Evolutionary conservation across 2,329 filamentous ascomycete species (phyloP).

Genomic region (Cytospora chrysosperma): DNA sequence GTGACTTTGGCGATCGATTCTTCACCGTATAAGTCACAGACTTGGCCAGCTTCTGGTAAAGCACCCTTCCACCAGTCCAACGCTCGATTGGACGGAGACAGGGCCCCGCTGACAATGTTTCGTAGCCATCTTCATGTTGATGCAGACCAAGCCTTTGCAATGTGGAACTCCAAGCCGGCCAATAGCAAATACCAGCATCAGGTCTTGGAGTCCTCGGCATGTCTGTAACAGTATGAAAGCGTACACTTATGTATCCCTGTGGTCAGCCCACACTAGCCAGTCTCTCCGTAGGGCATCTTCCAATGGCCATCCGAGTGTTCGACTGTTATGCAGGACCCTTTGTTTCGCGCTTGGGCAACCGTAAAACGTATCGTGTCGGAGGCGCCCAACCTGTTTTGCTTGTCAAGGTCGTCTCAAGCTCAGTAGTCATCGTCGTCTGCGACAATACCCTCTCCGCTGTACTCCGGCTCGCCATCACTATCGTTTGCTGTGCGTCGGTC

Average conservation of each 20-base stretch:
- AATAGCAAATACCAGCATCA: not conserved
- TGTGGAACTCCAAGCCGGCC: too few species aligned
- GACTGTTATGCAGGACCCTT: not conserved
- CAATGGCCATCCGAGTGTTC: not conserved
- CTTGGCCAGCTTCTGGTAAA: slow-evolving; percentile 5
- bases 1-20: slow-evolving; percentile 94
- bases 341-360: not conserved
- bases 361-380: not conserved
- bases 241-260: not conserved
- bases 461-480: slow-evolving; percentile 50
- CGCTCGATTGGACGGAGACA: not conserved
- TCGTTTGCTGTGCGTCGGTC: slow-evolving; percentile 34
- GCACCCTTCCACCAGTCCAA: not conserved
- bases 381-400: not conserved
- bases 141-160: too few species aligned
- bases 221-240: not conserved
- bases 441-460: slow-evolving; percentile 53
- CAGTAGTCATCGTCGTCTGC: slow-evolving; percentile 58
- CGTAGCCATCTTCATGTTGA: not conserved
- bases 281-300: not conserved
- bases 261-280: not conserved
- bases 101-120: slow-evolving; percentile 2
- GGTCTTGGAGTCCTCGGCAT: not conserved
- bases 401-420: slow-evolving; percentile 24
- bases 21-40: slow-evolving; percentile 70